A percentile compares a stretch with the other conserved stretches of the same genome.
Conservation (phyloP, 176 grass and related monocot species). For the Thalia dealbata region DNA sequence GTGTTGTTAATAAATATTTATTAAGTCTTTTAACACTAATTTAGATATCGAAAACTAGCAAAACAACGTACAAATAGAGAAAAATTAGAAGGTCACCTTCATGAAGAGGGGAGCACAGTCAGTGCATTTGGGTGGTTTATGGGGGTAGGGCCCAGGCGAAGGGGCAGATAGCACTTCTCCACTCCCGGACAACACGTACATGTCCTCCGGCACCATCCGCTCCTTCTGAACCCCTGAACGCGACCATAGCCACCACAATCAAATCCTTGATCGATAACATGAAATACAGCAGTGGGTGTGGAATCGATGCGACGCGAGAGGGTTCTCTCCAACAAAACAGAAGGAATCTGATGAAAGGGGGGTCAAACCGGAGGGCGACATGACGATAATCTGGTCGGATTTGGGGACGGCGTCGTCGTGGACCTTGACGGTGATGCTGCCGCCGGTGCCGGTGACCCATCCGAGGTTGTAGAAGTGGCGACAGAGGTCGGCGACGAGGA, state of each 20-base stretch:
- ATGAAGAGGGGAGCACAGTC: conserved; percentile 96
- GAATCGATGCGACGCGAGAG: background rate
- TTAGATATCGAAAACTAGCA: background rate
- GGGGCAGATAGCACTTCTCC: conserved; percentile 53
- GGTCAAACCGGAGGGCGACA: conserved; percentile 69
- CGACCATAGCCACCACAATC: background rate
- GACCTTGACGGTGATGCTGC: conserved; percentile 92
- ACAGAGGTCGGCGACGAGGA: conserved; percentile 79
- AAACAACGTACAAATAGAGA: background rate
- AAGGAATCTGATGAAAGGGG: background rate
- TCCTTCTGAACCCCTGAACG: conserved; percentile 86
- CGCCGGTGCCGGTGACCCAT: conserved; percentile 91
- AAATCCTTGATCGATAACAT: background rate
- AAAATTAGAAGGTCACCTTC: conserved; percentile 40
- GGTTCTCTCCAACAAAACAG: background rate
- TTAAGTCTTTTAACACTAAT: background rate
- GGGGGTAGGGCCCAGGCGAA: conserved; percentile 53
- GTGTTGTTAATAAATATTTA: background rate
- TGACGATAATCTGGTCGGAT: conserved; percentile 72
- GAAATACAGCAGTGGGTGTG: background rate
- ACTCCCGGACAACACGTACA: conserved; percentile 60
- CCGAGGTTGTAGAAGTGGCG: conserved; percentile 84
- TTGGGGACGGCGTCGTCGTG: conserved; percentile 62
- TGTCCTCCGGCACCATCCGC: conserved; percentile 78
- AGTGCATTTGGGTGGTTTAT: conserved; percentile 74